phyloP scores from a whole-genome alignment of 805 yeast species.

The Cyberlindnera xishuangbannaensis region DNA sequence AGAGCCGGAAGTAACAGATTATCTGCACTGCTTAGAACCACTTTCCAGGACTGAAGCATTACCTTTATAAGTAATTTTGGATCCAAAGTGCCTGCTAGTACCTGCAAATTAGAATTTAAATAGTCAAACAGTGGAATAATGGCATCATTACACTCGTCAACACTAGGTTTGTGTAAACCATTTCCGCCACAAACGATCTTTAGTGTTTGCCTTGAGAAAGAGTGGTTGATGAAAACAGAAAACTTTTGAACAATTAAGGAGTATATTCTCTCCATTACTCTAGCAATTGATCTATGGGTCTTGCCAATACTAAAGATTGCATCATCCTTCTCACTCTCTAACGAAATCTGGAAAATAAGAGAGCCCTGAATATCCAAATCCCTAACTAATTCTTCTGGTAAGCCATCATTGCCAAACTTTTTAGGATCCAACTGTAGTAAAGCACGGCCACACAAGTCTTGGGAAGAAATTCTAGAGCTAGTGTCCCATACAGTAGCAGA shows the following conservation, averaged over 20 bases:
- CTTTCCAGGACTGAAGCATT: conserved; percentile 78
- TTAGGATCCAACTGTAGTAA: conserved; percentile 55
- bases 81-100: conserved; percentile 55
- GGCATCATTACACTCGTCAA: conserved; percentile 52
- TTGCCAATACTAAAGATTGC: conserved; percentile 78
- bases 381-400: conserved; percentile 52
- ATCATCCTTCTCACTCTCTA: conserved; percentile 76
- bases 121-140: conserved; percentile 71
- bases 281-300: conserved; percentile 57
- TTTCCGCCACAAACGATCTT: conserved; percentile 47
- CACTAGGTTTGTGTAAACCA: conserved; percentile 39
- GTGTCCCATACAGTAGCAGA: conserved; percentile 71
- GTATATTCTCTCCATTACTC: conserved; percentile 62
- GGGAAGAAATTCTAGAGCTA: conserved; percentile 40
- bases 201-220: conserved; percentile 52
- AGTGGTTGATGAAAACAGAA: conserved; percentile 52
- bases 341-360: conserved; percentile 57
- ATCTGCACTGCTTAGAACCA: conserved; percentile 64
- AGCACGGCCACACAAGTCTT: conserved; percentile 63
- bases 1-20: conserved; percentile 68
- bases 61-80: conserved; percentile 52
- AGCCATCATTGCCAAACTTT: conserved; percentile 59
- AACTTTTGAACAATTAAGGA: conserved; percentile 71
- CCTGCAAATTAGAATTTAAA: conserved; percentile 59
- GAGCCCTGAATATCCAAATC: conserved; percentile 64